Conservation (phyloP, 192 early-diverging fungal species). For the Mortierella antarctica region DNA sequence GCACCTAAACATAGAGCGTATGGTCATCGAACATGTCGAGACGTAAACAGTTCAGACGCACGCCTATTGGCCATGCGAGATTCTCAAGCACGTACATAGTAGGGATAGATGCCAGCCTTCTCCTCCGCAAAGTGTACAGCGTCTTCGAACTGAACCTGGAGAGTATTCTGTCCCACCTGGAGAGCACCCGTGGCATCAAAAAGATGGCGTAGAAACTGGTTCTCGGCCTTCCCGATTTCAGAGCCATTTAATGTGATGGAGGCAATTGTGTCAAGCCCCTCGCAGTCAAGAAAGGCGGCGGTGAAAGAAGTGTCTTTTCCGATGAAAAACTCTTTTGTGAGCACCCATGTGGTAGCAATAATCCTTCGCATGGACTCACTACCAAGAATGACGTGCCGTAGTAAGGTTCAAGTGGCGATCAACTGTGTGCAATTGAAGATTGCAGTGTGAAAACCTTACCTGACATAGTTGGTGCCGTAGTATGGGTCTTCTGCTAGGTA, state of each 20-base stretch:
- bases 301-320: not conserved
- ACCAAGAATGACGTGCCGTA: not conserved
- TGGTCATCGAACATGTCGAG: no score
- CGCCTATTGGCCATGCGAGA: no score
- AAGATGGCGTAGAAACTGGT: slow-evolving; percentile 59
- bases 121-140: slow-evolving; percentile 36
- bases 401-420: not conserved
- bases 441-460: slow-evolving; percentile 1
- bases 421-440: not conserved
- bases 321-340: slow-evolving; percentile 13
- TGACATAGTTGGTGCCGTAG: slow-evolving; percentile 47
- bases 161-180: slow-evolving; percentile 8
- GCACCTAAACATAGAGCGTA: slow-evolving; percentile 10
- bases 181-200: slow-evolving; percentile 41
- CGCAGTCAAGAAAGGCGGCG: slow-evolving; percentile 49
- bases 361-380: slow-evolving; percentile 24
- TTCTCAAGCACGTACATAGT: slow-evolving; percentile 21
- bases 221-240: slow-evolving; percentile 52
- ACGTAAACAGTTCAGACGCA: no score
- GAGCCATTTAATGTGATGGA: slow-evolving; percentile 56
- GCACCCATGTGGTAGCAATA: slow-evolving; percentile 21
- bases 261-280: slow-evolving; percentile 64
- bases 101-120: slow-evolving; percentile 24
- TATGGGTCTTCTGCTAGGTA: slow-evolving; percentile 23
- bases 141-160: slow-evolving; percentile 49